Conservation (phyloP, 2,329 filamentous ascomycete genomes). For the Claviceps citrina region DNA sequence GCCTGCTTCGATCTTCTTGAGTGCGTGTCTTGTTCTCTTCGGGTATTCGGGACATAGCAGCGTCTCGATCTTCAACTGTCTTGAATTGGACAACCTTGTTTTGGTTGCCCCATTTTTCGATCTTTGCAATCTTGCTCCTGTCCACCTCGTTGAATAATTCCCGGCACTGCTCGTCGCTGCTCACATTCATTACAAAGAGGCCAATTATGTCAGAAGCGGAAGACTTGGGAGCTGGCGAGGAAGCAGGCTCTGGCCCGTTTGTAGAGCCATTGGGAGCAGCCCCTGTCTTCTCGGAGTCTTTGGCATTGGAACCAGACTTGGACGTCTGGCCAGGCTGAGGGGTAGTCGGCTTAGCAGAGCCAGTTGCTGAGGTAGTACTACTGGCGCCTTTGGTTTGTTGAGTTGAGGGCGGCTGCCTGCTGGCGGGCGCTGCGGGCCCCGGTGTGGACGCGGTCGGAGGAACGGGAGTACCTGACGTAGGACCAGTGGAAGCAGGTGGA, state of each 20-base stretch:
- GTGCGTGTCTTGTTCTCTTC: conserved; percentile 60
- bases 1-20: conserved; percentile 59
- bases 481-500: conserved; percentile 1
- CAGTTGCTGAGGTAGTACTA: conserved; percentile 18
- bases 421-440: conserved; percentile 16
- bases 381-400: conserved; percentile 28
- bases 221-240: conserved; percentile 46
- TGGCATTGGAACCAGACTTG: conserved; percentile 24
- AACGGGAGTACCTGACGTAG: conserved; percentile 18
- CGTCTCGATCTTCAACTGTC: conserved; percentile 62
- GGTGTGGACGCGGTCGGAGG: conserved; percentile 23
- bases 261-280: conserved; percentile 37
- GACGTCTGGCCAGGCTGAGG: conserved; percentile 34
- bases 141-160: conserved; percentile 75
- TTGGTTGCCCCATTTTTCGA: conserved; percentile 63
- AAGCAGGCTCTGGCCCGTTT: conserved; percentile 34
- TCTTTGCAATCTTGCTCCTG: conserved; percentile 59
- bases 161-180: conserved; percentile 66
- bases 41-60: conserved; percentile 58
- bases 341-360: conserved; percentile 25
- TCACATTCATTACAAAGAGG: conserved; percentile 79
- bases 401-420: conserved; percentile 22
- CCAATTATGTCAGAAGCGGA: conserved; percentile 56
- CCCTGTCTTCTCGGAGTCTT: conserved; percentile 41
- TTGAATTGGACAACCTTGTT: conserved; percentile 82